Evolutionary conservation across 2,329 filamentous ascomycete species (phyloP).

Genomic region (Alternaria brassicicola): DNA sequence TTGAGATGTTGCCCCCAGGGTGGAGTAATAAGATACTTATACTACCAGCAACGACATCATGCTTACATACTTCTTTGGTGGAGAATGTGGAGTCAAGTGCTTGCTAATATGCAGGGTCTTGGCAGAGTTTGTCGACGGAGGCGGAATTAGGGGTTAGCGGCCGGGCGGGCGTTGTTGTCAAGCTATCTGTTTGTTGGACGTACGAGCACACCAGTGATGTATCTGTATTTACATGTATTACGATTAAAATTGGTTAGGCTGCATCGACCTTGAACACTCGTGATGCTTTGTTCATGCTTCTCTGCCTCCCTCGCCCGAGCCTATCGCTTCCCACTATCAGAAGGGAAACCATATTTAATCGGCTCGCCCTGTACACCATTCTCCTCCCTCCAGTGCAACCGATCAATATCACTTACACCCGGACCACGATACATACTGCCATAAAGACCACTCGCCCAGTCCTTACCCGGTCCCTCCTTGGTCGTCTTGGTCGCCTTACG

Average conservation of each 20-base stretch:
- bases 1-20: neutral
- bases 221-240: neutral
- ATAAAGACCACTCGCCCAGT: slow-evolving; percentile 64
- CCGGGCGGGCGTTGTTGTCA: neutral
- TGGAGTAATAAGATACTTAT: neutral
- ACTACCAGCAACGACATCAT: neutral
- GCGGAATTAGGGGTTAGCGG: neutral
- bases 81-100: neutral
- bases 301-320: neutral
- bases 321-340: slow-evolving; percentile 24
- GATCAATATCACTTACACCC: slow-evolving; percentile 60
- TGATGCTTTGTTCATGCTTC: neutral
- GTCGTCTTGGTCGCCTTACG: slow-evolving; percentile 49
- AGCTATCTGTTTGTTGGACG: neutral
- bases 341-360: slow-evolving; percentile 7
- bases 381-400: slow-evolving; percentile 61
- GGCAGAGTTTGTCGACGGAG: neutral
- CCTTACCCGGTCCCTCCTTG: slow-evolving; percentile 57
- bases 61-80: neutral
- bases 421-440: slow-evolving; percentile 66
- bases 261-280: neutral
- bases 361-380: slow-evolving; percentile 35
- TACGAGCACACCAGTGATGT: no score
- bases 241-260: neutral
- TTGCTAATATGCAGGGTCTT: neutral